Conservation (phyloP, 257 asterid genomes). For the Solanum sejunctum region DNA sequence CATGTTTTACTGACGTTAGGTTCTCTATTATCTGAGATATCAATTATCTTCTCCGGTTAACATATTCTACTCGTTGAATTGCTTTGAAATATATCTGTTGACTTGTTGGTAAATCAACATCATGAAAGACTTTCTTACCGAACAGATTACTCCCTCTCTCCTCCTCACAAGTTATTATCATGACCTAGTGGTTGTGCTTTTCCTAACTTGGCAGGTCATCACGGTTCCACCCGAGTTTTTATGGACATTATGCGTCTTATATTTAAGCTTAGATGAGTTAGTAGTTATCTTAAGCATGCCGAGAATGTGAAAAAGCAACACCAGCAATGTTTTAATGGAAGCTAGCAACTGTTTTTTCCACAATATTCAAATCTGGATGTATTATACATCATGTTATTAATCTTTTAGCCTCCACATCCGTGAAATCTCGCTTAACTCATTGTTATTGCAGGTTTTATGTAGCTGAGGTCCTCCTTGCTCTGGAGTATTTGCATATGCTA, state of each 20-base stretch:
- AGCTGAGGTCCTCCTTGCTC: slow-evolving; percentile 67
- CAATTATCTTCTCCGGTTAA: not conserved
- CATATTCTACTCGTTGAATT: not conserved
- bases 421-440: not conserved
- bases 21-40: not conserved
- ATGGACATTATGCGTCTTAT: not conserved
- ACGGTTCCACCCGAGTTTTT: not conserved
- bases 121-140: not conserved
- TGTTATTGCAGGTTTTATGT: slow-evolving; percentile 52
- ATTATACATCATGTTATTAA: not conserved
- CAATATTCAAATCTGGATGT: not conserved
- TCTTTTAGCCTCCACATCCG: not conserved
- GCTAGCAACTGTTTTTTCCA: not conserved
- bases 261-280: not conserved
- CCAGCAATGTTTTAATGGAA: not conserved
- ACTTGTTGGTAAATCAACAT: not conserved
- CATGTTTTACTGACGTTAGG: not conserved
- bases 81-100: not conserved
- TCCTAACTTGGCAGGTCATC: not conserved
- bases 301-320: not conserved
- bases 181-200: not conserved
- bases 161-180: not conserved
- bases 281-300: not conserved
- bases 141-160: not conserved
- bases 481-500: slow-evolving; percentile 72